These are phyloP conservation scores for Rhinocladiella mackenziei DNA, from an alignment of 2,329 filamentous ascomycete species.

Conservation along the genomic window DNA sequence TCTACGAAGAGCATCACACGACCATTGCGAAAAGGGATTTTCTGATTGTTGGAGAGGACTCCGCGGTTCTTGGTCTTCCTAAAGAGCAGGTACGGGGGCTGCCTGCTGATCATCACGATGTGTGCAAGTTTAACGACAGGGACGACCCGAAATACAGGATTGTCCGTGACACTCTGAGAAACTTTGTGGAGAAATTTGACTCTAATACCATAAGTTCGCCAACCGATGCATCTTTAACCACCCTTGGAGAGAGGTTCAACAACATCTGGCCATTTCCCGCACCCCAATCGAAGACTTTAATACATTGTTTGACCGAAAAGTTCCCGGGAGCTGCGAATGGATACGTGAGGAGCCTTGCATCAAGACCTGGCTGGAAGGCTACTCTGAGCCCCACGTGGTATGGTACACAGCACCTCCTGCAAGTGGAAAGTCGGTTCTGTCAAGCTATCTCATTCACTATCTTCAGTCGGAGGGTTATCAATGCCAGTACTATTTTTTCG, in stretches of 20 bases:
- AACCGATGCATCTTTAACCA: no score
- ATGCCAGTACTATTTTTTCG: constrained; percentile 34
- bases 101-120: constrained; percentile 34
- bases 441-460: constrained; percentile 29
- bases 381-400: constrained; percentile 21
- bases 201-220: no score
- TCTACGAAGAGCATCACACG: constrained; percentile 44
- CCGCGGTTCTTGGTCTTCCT: constrained; percentile 43
- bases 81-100: constrained; percentile 40
- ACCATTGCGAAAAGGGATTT: background rate
- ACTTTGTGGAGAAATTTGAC: constrained; percentile 13
- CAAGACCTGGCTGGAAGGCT: constrained; percentile 10
- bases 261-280: constrained; percentile 1
- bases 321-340: constrained; percentile 21
- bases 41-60: constrained; percentile 38
- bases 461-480: constrained; percentile 11
- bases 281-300: constrained; percentile 15
- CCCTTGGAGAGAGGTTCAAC: background rate
- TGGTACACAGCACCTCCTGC: constrained; percentile 33
- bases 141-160: constrained; percentile 31
- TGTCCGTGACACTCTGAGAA: constrained; percentile 13
- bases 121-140: constrained; percentile 33
- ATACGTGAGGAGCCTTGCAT: constrained; percentile 9
- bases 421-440: constrained; percentile 36
- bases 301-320: constrained; percentile 10